Evolutionary conservation across 1,139 yeast genomes (phyloP).

Genomic region (Groenewaldozyma sp.): DNA sequence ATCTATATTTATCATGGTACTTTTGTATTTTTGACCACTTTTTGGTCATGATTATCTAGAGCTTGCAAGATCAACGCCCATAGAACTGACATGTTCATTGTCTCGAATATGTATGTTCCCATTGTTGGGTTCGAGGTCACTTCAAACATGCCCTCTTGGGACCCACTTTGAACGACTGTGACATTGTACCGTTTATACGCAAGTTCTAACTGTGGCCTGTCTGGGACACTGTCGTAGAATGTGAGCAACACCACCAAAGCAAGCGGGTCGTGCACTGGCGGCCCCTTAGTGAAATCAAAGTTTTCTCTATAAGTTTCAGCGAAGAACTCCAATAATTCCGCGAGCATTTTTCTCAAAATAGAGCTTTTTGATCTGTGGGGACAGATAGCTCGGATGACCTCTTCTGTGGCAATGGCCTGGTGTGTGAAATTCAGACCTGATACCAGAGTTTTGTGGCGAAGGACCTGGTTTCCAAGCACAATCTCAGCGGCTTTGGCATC

Average conservation of each 20-base stretch:
- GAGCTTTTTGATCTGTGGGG: constrained; percentile 24
- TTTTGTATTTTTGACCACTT: not conserved
- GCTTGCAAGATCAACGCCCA: constrained; percentile 9
- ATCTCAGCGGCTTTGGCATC: constrained; percentile 69
- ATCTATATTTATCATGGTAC: not conserved
- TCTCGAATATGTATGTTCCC: constrained; percentile 2
- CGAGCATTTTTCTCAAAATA: constrained; percentile 43
- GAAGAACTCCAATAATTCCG: constrained; percentile 50
- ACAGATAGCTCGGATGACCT: constrained; percentile 29
- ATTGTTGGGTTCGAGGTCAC: constrained; percentile 14
- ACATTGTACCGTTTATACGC: constrained; percentile 32
- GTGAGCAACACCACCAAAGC: constrained; percentile 56
- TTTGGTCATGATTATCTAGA: constrained; percentile 3
- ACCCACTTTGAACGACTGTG: constrained; percentile 31
- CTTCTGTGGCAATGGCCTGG: constrained; percentile 48
- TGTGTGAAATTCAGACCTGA: constrained; percentile 68
- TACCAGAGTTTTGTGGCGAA: constrained; percentile 44
- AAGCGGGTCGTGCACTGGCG: constrained; percentile 78
- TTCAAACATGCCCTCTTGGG: constrained; percentile 24
- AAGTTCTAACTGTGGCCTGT: constrained; percentile 19
- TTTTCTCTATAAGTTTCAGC: constrained; percentile 37
- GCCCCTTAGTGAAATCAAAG: constrained; percentile 47
- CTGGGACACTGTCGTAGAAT: constrained; percentile 27
- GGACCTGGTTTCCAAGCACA: constrained; percentile 39
- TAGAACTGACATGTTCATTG: constrained; percentile 7